phyloP scores from a whole-genome alignment of 768 basidiomycete genomes.

The Rhizopogon rudus region DNA sequence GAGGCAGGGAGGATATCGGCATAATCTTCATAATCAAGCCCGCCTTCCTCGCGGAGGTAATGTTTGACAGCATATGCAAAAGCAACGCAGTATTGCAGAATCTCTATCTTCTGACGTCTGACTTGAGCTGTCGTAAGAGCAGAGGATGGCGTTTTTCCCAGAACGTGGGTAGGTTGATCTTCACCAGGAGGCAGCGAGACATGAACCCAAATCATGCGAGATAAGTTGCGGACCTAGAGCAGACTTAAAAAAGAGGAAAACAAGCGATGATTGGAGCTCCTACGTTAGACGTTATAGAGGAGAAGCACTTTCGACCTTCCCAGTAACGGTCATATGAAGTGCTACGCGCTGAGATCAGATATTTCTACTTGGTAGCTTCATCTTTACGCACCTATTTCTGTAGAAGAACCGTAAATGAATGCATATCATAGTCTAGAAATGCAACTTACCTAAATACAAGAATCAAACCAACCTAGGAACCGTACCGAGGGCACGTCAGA shows the following conservation, averaged over 20 bases:
- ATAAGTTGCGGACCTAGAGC: slow-evolving; percentile 59
- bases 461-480: slow-evolving; percentile 72
- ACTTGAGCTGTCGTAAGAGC: slow-evolving; percentile 48
- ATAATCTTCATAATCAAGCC: slow-evolving; percentile 65
- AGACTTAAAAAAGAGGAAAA: slow-evolving; percentile 1
- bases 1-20: slow-evolving; percentile 58
- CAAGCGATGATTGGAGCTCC: slow-evolving; percentile 2
- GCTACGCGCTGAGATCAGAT: slow-evolving; percentile 29
- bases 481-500: slow-evolving; percentile 3
- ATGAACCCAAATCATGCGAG: slow-evolving; percentile 77
- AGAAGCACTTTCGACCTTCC: slow-evolving; percentile 87
- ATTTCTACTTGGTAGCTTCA: background rate
- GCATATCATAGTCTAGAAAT: background rate
- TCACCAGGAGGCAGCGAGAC: slow-evolving; percentile 60
- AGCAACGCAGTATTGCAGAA: slow-evolving; percentile 63
- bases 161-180: slow-evolving; percentile 34
- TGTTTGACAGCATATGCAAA: slow-evolving; percentile 71
- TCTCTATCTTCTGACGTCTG: slow-evolving; percentile 62
- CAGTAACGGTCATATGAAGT: slow-evolving; percentile 86
- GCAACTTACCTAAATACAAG: slow-evolving; percentile 72
- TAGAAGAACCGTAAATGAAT: background rate
- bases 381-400: slow-evolving; percentile 58
- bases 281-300: slow-evolving; percentile 61
- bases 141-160: slow-evolving; percentile 48
- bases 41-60: slow-evolving; percentile 83